Conservation (phyloP, 345 rosid genomes). For the Conringia planisiliqua region DNA sequence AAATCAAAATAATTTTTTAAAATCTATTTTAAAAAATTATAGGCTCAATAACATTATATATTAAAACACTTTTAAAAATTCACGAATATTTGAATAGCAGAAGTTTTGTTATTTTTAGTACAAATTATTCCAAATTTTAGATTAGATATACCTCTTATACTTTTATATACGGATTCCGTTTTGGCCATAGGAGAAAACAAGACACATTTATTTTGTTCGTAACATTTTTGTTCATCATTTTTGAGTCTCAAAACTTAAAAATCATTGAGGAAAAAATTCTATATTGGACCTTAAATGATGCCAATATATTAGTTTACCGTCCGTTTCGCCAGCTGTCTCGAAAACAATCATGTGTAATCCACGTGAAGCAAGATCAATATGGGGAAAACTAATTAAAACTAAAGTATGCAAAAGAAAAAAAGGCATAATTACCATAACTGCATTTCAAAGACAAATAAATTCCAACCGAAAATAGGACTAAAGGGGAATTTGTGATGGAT, state of each 20-base stretch:
- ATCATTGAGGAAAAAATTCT: not conserved
- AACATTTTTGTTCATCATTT: too few relatives aligned
- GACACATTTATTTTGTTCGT: too few relatives aligned
- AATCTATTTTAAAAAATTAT: too few relatives aligned
- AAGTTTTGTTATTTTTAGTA: too few relatives aligned
- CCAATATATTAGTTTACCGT: constrained; percentile 16
- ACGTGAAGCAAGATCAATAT: constrained; percentile 20
- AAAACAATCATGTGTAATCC: constrained; percentile 15
- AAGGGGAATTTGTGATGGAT: not conserved
- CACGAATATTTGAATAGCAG: too few relatives aligned
- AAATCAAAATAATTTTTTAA: too few relatives aligned
- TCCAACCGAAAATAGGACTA: constrained; percentile 6
- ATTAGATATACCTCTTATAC: too few relatives aligned
- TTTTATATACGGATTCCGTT: too few relatives aligned
- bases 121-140: too few relatives aligned
- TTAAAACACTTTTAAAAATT: too few relatives aligned
- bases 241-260: not conserved
- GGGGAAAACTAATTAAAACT: not conserved
- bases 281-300: not conserved
- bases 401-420: not conserved
- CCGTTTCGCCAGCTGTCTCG: constrained; percentile 21
- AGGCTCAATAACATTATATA: too few relatives aligned
- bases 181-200: too few relatives aligned
- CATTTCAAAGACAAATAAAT: constrained; percentile 15
- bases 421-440: constrained; percentile 1